phyloP scores from a whole-genome alignment of 495 filamentous ascomycete species.

The Sordaria brevicollis region DNA sequence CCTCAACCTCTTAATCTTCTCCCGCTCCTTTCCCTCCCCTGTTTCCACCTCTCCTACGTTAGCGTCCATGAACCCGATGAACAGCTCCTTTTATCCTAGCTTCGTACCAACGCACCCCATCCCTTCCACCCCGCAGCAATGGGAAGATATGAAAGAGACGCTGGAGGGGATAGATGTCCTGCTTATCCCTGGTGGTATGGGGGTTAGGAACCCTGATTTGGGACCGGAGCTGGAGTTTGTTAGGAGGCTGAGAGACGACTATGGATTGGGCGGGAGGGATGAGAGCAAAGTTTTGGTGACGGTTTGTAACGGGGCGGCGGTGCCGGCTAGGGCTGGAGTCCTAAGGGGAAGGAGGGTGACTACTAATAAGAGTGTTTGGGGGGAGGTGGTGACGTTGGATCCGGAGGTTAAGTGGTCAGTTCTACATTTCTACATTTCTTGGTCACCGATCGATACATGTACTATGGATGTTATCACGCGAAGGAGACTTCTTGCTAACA shows the following conservation, averaged over 20 bases:
- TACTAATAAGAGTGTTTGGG: constrained; percentile 50
- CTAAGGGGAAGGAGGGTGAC: constrained; percentile 41
- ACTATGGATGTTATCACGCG: too few relatives aligned
- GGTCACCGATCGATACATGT: too few relatives aligned
- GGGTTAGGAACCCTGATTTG: neutral
- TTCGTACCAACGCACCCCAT: constrained; percentile 46
- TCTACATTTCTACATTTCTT: too few relatives aligned
- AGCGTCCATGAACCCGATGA: constrained; percentile 9
- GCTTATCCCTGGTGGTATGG: constrained; percentile 45
- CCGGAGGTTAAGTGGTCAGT: constrained; percentile 12
- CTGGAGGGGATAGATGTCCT: constrained; percentile 40
- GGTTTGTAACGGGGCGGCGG: constrained; percentile 40
- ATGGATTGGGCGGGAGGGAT: neutral
- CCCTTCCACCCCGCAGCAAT: neutral
- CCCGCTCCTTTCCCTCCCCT: constrained; percentile 27
- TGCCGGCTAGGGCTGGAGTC: constrained; percentile 38
- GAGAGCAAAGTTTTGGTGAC: constrained; percentile 29
- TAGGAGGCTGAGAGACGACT: constrained; percentile 12
- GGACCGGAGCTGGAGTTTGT: constrained; percentile 22
- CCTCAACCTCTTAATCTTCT: constrained; percentile 34
- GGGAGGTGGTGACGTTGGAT: constrained; percentile 8
- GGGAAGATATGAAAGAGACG: neutral
- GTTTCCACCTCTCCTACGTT: constrained; percentile 27
- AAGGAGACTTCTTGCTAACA: neutral
- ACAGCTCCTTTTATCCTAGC: constrained; percentile 21